phyloP scores from a whole-genome alignment of 768 basidiomycete genomes.

The Nevesoporus exiguus region DNA sequence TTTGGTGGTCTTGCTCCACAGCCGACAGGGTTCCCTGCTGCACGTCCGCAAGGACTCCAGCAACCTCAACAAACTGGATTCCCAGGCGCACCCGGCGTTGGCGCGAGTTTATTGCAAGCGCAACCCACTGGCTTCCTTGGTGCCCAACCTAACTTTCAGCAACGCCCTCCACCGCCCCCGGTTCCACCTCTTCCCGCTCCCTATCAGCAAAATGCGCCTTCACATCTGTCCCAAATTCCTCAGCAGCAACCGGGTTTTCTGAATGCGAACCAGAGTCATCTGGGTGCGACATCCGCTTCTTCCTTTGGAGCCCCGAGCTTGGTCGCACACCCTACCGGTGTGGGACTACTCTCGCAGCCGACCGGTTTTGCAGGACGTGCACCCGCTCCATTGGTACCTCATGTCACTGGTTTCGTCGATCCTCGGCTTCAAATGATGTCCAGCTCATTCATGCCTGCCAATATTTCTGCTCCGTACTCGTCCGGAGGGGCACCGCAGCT shows the following conservation, averaged over 20 bases:
- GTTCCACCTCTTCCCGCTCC: slow-evolving; percentile 62
- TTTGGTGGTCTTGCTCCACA: slow-evolving; percentile 52
- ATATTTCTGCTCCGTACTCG: slow-evolving; percentile 54
- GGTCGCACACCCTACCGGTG: slow-evolving; percentile 21
- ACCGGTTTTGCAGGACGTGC: slow-evolving; percentile 50
- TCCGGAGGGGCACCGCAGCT: slow-evolving; percentile 65
- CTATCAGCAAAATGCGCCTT: slow-evolving; percentile 51
- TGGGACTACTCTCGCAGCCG: slow-evolving; percentile 26
- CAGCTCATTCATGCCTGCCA: slow-evolving; percentile 87
- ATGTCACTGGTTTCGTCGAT: slow-evolving; percentile 78
- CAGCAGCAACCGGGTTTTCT: slow-evolving; percentile 49
- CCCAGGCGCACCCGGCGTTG: slow-evolving; percentile 32
- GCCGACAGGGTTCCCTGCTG: slow-evolving; percentile 51
- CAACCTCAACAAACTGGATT: slow-evolving; percentile 46
- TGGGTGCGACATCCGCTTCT: slow-evolving; percentile 31
- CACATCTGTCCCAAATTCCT: slow-evolving; percentile 32
- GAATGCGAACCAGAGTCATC: slow-evolving; percentile 49
- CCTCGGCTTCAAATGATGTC: slow-evolving; percentile 87
- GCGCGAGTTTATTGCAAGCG: slow-evolving; percentile 39
- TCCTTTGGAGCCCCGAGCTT: slow-evolving; percentile 14
- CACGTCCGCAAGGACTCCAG: slow-evolving; percentile 39
- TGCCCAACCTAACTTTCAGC: slow-evolving; percentile 29
- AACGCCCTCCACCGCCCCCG: slow-evolving; percentile 47
- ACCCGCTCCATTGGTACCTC: slow-evolving; percentile 54
- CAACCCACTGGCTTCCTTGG: slow-evolving; percentile 51